These are phyloP conservation scores for Cyclotella choctawhatcheeana DNA, from an alignment of 108 stramenopile species.

Conservation along the genomic window DNA sequence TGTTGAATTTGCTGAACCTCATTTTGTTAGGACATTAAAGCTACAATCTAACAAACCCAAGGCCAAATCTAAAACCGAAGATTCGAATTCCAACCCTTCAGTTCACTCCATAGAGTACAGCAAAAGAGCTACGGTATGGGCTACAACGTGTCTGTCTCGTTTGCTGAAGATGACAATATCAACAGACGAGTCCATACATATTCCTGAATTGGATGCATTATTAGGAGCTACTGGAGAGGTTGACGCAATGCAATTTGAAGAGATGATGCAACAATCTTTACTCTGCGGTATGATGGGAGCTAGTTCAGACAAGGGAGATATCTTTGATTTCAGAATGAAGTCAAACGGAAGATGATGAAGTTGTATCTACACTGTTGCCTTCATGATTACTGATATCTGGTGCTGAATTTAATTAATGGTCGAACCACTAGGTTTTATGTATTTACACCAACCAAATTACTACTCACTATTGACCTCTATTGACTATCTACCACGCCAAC, in stretches of 20 bases:
- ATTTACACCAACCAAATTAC: too few species aligned
- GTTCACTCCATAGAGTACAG: slow-evolving; percentile 4
- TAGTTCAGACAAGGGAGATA: too few species aligned
- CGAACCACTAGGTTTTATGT: too few species aligned
- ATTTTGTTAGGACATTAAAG: slow-evolving; percentile 17
- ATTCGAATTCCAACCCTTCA: not conserved
- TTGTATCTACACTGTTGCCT: too few species aligned
- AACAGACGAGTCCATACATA: slow-evolving; percentile 12
- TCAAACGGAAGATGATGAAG: too few species aligned
- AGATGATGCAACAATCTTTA: slow-evolving; percentile 20
- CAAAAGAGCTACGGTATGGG: slow-evolving; percentile 32
- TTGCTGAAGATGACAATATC: slow-evolving; percentile 6
- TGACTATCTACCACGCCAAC: too few species aligned
- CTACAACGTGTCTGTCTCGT: slow-evolving; percentile 25
- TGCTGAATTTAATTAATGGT: too few species aligned
- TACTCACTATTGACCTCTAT: too few species aligned
- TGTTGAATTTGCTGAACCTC: slow-evolving; percentile 35
- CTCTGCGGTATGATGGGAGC: slow-evolving; percentile 19
- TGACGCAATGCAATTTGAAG: slow-evolving; percentile 29
- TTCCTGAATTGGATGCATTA: slow-evolving; percentile 36
- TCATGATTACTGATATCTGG: too few species aligned
- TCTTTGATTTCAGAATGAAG: too few species aligned
- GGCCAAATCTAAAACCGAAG: not conserved
- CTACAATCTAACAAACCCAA: not conserved
- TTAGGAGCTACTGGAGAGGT: slow-evolving; percentile 32